phyloP scores from a whole-genome alignment of 2,329 filamentous ascomycete species.

The Chrysosporium keratinophilum region DNA sequence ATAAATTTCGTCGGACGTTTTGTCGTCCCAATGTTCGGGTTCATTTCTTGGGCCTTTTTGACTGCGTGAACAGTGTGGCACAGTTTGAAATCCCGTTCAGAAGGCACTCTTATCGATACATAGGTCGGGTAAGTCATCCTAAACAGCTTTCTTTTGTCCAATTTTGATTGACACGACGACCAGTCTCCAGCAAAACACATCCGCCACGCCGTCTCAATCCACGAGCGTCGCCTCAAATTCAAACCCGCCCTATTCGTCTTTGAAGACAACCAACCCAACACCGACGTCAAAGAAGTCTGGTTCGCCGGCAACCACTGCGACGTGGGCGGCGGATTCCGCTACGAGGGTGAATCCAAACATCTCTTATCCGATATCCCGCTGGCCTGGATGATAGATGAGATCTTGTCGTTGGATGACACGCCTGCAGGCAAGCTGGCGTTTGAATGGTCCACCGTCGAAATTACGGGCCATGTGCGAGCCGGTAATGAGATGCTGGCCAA shows the following conservation, averaged over 20 bases:
- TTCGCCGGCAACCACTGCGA: constrained; percentile 47
- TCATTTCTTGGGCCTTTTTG: constrained; percentile 48
- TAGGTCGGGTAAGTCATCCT: constrained; percentile 27
- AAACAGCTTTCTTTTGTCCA: too few species aligned
- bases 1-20: constrained; percentile 42
- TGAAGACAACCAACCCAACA: constrained; percentile 19
- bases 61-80: constrained; percentile 44
- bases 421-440: constrained; percentile 21
- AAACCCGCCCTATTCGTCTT: constrained; percentile 39
- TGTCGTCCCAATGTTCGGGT: constrained; percentile 39
- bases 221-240: constrained; percentile 48
- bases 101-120: constrained; percentile 29
- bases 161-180: neutral
- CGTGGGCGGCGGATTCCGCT: constrained; percentile 45
- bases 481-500: constrained; percentile 12
- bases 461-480: constrained; percentile 14
- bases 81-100: constrained; percentile 29
- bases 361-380: constrained; percentile 42
- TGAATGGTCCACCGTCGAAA: constrained; percentile 15
- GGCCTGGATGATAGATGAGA: constrained; percentile 45
- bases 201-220: constrained; percentile 45
- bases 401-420: constrained; percentile 22
- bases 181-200: constrained; percentile 38
- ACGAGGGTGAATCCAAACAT: constrained; percentile 22
- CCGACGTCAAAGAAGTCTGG: constrained; percentile 46